Percentiles rank a stretch among this genome's conserved stretches.
Conservation (phyloP, 306 rosid genomes). For the Casuarina equisetifolia region DNA sequence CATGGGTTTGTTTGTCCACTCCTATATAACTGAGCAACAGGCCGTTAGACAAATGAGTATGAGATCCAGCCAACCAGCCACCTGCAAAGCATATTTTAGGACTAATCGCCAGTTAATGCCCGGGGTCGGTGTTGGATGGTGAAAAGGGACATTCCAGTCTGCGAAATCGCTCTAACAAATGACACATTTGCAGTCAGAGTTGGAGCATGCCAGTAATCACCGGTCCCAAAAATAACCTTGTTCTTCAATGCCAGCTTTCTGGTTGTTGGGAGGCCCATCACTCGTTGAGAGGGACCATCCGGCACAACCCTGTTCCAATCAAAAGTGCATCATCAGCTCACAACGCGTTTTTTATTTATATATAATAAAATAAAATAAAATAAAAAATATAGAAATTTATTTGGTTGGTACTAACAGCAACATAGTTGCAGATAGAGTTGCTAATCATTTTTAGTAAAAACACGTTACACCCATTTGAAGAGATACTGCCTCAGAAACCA, state of each 20-base stretch:
- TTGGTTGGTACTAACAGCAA: conserved; percentile 13
- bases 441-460: too few relatives aligned
- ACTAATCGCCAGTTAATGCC: conserved; percentile 82
- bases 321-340: conserved; percentile 27
- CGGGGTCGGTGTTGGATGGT: conserved; percentile 77
- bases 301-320: conserved; percentile 68
- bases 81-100: conserved; percentile 17
- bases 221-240: conserved; percentile 88
- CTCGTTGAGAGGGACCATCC: conserved; percentile 73
- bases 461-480: too few relatives aligned
- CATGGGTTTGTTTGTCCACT: background rate
- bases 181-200: conserved; percentile 94
- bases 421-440: background rate
- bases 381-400: background rate
- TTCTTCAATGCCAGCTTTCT: conserved; percentile 86
- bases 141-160: conserved; percentile 87
- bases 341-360: background rate
- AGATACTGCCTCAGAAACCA: too few relatives aligned
- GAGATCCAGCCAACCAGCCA: conserved; percentile 3
- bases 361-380: too few relatives aligned
- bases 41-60: conserved; percentile 6
- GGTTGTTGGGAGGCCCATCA: conserved; percentile 80
- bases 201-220: conserved; percentile 83
- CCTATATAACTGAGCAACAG: background rate
- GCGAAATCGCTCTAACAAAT: conserved; percentile 87